phyloP scores from a whole-genome alignment of 2,329 filamentous ascomycete species.

The Fusarium decemcellulare region DNA sequence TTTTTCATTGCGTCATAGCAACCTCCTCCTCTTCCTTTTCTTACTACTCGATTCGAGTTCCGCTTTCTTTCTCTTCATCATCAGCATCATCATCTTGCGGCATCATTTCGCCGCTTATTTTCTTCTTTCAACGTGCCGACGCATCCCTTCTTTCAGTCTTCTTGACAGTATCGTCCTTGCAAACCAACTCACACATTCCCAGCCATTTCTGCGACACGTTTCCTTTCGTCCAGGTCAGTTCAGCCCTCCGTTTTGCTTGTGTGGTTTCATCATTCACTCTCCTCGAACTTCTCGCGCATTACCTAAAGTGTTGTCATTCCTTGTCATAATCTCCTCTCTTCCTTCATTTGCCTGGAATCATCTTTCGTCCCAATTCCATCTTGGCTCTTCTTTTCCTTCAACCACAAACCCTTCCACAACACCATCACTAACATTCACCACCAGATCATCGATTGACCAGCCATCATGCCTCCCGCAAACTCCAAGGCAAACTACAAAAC shows the following conservation, averaged over 20 bases:
- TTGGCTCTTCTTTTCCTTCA: neutral
- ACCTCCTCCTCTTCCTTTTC: neutral
- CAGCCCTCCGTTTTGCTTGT: neutral
- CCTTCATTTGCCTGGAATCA: neutral
- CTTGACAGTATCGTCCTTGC: neutral
- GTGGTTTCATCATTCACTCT: neutral
- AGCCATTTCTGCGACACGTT: neutral
- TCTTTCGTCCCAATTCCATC: neutral
- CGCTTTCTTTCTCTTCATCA: conserved; percentile 1
- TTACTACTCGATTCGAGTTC: conserved; percentile 1
- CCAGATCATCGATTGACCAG: neutral
- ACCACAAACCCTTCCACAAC: neutral
- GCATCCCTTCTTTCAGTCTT: neutral
- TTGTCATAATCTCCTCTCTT: neutral
- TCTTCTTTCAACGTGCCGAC: neutral
- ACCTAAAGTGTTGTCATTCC: neutral
- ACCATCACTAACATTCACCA: neutral
- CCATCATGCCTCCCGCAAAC: conserved; percentile 59
- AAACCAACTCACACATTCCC: neutral
- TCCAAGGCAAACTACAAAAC: conserved; percentile 69
- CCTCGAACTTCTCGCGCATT: neutral
- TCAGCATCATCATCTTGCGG: neutral
- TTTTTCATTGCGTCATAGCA: neutral
- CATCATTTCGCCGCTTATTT: conserved; percentile 1
- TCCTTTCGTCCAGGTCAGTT: conserved; percentile 22